Percentiles rank a stretch among this genome's conserved stretches.
Evolutionary conservation across 805 yeast species (phyloP).

Genomic region (Candida patagonica): DNA sequence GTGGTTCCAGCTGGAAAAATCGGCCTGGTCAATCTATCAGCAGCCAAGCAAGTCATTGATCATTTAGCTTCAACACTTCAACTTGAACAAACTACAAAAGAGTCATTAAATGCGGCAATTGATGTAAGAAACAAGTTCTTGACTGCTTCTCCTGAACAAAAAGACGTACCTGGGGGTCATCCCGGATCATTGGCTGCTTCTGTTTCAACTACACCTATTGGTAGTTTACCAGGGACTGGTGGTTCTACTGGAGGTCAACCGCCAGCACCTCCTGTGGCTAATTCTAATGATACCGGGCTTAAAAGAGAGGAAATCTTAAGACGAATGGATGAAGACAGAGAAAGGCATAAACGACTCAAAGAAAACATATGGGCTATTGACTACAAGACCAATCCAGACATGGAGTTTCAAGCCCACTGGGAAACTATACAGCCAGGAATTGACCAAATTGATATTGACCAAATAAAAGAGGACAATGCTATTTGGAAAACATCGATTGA

Average conservation of each 20-base stretch:
- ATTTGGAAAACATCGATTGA: slow-evolving; percentile 30
- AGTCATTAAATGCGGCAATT: background rate
- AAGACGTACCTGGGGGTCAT: background rate
- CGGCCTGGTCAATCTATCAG: slow-evolving; percentile 14
- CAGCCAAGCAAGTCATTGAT: slow-evolving; percentile 10
- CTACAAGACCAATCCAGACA: slow-evolving; percentile 33
- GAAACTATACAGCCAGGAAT: slow-evolving; percentile 25
- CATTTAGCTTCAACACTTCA: slow-evolving; percentile 3
- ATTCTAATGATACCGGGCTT: background rate
- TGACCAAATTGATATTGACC: slow-evolving; percentile 39
- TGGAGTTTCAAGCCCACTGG: slow-evolving; percentile 45
- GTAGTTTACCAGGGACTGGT: background rate
- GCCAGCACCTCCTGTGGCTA: background rate
- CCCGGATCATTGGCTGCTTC: background rate
- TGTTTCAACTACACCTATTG: background rate
- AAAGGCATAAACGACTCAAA: slow-evolving; percentile 69
- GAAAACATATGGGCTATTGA: slow-evolving; percentile 68
- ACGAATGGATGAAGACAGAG: slow-evolving; percentile 90
- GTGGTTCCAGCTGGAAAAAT: slow-evolving; percentile 13
- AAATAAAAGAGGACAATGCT: slow-evolving; percentile 45
- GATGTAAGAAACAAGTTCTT: background rate
- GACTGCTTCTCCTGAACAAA: background rate
- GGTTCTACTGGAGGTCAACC: slow-evolving; percentile 1
- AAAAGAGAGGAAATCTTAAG: slow-evolving; percentile 46
- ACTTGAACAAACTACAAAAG: background rate